These are phyloP conservation scores for Ceratocystiopsis brevicomis DNA, from an alignment of 2,329 filamentous ascomycete genomes.

Conservation along the genomic window DNA sequence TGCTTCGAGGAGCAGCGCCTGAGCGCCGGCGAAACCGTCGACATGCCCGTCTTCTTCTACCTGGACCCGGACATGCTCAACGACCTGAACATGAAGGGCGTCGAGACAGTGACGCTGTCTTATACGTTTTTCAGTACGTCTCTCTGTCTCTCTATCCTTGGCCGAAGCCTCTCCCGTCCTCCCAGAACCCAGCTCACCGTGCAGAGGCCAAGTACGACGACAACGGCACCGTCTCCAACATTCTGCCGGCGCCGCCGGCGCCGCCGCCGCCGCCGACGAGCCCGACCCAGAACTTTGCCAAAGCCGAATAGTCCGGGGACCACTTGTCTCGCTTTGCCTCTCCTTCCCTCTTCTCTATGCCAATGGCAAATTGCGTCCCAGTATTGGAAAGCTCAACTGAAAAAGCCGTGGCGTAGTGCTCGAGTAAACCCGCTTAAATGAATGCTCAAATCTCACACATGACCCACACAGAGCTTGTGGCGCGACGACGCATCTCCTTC, in stretches of 20 bases:
- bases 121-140: constrained; percentile 98
- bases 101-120: constrained; percentile 86
- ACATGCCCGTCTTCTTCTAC: constrained; percentile 99
- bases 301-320: not conserved
- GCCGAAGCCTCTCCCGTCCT: not conserved
- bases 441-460: too few species aligned
- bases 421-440: too few species aligned
- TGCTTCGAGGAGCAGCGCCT: constrained; percentile 95
- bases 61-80: constrained; percentile 88
- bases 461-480: too few species aligned
- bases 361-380: too few species aligned
- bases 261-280: too few species aligned
- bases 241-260: constrained; percentile 8
- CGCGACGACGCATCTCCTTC: too few species aligned
- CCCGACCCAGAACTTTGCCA: too few species aligned
- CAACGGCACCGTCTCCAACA: constrained; percentile 43
- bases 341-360: too few species aligned
- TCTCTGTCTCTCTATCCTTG: not conserved
- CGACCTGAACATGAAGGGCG: constrained; percentile 79
- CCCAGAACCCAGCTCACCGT: not conserved
- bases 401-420: too few species aligned
- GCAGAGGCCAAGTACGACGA: constrained; percentile 71
- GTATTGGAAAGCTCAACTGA: too few species aligned
- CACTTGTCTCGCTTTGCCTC: too few species aligned
- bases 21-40: constrained; percentile 87